A percentile compares a stretch with the other conserved stretches of the same genome.
These are phyloP conservation scores for Fusarium virguliforme DNA, from an alignment of 2,329 filamentous ascomycete species.

Conservation along the genomic window DNA sequence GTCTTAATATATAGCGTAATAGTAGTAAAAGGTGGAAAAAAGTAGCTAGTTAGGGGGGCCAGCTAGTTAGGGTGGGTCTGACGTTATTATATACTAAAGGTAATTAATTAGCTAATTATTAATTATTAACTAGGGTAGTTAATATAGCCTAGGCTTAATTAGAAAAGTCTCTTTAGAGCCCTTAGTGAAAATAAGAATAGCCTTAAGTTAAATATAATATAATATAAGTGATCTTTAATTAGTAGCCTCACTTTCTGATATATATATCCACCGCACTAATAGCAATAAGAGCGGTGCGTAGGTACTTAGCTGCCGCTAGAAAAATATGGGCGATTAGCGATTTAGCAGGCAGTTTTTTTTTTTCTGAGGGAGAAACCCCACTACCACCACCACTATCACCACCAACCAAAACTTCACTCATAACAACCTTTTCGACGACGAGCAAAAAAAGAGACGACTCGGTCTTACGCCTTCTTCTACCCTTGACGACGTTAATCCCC, in stretches of 20 bases:
- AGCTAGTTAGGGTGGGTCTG: too few species aligned
- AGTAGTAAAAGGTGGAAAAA: background rate
- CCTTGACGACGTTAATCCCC: constrained; percentile 5
- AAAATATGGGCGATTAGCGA: constrained; percentile 47
- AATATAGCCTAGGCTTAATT: too few species aligned
- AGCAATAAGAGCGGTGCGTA: constrained; percentile 41
- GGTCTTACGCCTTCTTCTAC: constrained; percentile 27
- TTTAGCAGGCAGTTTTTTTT: constrained; percentile 50
- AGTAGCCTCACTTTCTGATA: too few species aligned
- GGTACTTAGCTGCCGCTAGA: constrained; percentile 32
- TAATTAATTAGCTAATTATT: too few species aligned
- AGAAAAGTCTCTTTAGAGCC: too few species aligned
- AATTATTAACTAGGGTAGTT: too few species aligned
- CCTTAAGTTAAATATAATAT: too few species aligned
- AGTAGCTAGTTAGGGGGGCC: too few species aligned
- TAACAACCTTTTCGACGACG: constrained; percentile 25
- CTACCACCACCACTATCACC: constrained; percentile 41
- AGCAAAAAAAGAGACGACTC: constrained; percentile 27
- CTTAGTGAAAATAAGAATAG: too few species aligned
- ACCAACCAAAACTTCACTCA: constrained; percentile 45
- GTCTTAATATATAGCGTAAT: background rate
- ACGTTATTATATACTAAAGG: too few species aligned
- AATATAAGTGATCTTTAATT: too few species aligned
- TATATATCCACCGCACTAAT: constrained; percentile 14
- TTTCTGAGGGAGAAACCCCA: constrained; percentile 49